Evolutionary conservation across 768 basidiomycete species (phyloP).

Genomic region (Botryobasidium botryosum): DNA sequence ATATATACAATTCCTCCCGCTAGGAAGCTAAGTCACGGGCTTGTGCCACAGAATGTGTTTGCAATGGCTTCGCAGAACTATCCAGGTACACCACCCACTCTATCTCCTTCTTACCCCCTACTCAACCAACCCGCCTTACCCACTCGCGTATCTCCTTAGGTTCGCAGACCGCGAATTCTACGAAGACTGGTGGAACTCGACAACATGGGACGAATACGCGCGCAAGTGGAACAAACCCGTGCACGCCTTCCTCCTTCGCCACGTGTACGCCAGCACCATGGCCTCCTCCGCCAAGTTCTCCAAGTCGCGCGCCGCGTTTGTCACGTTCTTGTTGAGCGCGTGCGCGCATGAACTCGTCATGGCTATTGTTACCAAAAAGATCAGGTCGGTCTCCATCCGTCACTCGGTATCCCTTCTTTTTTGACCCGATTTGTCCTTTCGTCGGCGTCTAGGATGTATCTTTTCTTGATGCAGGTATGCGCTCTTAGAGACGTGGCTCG

Average conservation of each 20-base stretch:
- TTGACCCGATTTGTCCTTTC: no score
- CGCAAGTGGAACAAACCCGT: constrained; percentile 99
- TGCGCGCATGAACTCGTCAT: constrained; percentile 89
- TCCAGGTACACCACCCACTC: constrained; percentile 39
- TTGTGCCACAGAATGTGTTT: constrained; percentile 62
- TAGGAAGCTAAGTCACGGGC: no score
- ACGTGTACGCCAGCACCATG: constrained; percentile 87
- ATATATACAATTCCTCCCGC: no score
- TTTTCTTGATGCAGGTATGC: constrained; percentile 57
- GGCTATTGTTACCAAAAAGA: constrained; percentile 86
- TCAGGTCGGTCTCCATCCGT: constrained; percentile 49
- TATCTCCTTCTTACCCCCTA: not conserved
- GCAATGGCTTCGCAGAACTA: constrained; percentile 87
- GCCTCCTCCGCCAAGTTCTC: constrained; percentile 59
- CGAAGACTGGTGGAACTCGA: constrained; percentile 54
- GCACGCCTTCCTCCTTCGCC: constrained; percentile 79
- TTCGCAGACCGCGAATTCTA: constrained; percentile 98
- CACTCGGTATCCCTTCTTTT: not conserved
- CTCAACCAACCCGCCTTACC: not conserved
- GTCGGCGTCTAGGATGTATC: constrained; percentile 53
- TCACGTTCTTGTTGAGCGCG: constrained; percentile 86
- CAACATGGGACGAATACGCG: constrained; percentile 76
- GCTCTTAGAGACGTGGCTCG: not conserved
- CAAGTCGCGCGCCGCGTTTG: constrained; percentile 64
- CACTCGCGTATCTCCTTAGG: no score